Percentiles rank a stretch among this genome's conserved stretches.
Evolutionary conservation across 129 eudicot genomes (phyloP).

Genomic region (Artemisia argyi): DNA sequence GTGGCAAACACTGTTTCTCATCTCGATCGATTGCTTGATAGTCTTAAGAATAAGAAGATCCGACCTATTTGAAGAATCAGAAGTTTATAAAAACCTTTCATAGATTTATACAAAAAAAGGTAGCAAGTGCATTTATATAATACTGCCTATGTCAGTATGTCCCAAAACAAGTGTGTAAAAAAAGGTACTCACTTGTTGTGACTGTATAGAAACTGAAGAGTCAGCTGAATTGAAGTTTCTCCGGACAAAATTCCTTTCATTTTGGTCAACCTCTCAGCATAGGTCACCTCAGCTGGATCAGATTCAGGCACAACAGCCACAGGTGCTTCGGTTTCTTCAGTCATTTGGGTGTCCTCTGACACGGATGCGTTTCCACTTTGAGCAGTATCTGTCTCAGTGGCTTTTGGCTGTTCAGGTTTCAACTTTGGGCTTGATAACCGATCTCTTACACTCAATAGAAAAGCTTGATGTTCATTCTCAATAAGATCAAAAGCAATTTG

Average conservation of each 20-base stretch:
- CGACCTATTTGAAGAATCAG: constrained; percentile 52
- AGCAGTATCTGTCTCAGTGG: constrained; percentile 51
- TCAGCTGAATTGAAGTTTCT: constrained; percentile 93
- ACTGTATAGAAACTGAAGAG: constrained; percentile 87
- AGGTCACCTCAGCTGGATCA: constrained; percentile 68
- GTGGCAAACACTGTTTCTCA: constrained; percentile 98
- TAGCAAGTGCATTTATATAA: neutral
- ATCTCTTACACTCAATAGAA: constrained; percentile 83
- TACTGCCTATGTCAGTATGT: too few species aligned
- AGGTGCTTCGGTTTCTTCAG: constrained; percentile 63
- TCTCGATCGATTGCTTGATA: constrained; percentile 94
- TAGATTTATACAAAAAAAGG: neutral
- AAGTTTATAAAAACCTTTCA: constrained; percentile 7
- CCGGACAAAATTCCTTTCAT: constrained; percentile 84
- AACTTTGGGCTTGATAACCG: constrained; percentile 59
- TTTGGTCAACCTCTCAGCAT: constrained; percentile 82
- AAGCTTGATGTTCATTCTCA: constrained; percentile 97
- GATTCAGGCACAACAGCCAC: constrained; percentile 29
- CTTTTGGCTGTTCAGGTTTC: constrained; percentile 47
- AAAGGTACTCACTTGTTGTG: constrained; percentile 80
- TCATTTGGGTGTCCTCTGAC: constrained; percentile 77
- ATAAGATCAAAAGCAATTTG: constrained; percentile 93
- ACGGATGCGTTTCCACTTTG: constrained; percentile 38
- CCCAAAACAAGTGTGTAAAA: too few species aligned
- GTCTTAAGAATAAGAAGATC: constrained; percentile 95